Evolutionary conservation across 2,329 filamentous ascomycete genomes (phyloP), one percentile per base, ranked within the genome.

Genomic region (Stachybotrys chlorohalonatus): DNA sequence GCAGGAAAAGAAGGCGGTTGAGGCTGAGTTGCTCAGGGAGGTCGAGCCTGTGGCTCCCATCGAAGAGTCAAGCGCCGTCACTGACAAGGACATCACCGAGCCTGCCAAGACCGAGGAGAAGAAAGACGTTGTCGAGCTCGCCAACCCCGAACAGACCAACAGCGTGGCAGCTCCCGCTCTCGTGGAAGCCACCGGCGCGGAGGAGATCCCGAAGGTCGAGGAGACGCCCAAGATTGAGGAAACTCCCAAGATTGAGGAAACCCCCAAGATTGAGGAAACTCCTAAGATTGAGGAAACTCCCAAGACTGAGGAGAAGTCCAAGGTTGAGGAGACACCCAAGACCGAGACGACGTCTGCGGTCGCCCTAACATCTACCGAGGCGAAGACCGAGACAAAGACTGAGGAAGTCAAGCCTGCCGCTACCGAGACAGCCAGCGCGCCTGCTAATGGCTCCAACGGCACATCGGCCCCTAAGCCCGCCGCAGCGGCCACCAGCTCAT

Each of bases 1-100:
- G 7, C 73, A 80, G 58, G 88, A 92, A 62, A 94, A 94, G 81
- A 83, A 82, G 68, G 78, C 76, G 9, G 78, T 91, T 6, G 90
- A 95, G 74, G 70, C 81, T 31, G 87, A 95, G 72, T 76, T 95
- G 8, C 75, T 91, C 51, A 78, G 82, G 59, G 81, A 87, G 68
- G 78, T 85, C 57, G 76, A 79, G 68, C 66, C 70, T 53, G 65
- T 66, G 53, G 63, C 74, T 60, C 64, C 67, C 11, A 60, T 65
- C 0, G 63, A 56, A 46, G 72, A 71, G 47, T 55, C 68, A 48
- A 57, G 63, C 56, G 50, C 60, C 24, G 60, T 57, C 16, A 24
- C 24, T 9, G 50, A 47, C 5, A 49, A 47, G 31, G 51, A 55
- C 47, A 24, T 52, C 30, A 16, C 56, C 42, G 16, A 57, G 49